A percentile compares a stretch with the other conserved stretches of the same genome.
Conservation (phyloP, 257 asterid species). For the Echium plantagineum region DNA sequence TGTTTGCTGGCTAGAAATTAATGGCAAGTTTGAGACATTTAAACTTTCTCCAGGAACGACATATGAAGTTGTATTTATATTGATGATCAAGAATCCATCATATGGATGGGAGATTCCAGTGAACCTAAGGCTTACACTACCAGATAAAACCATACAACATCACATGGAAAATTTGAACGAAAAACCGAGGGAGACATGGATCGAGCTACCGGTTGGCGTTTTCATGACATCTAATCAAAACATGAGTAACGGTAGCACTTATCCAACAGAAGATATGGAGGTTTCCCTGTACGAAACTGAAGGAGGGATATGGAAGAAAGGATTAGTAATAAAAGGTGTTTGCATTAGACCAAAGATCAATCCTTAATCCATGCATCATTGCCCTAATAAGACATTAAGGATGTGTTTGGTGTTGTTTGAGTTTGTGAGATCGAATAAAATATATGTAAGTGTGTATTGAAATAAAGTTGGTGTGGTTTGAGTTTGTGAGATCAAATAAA, state of each 20-base stretch:
- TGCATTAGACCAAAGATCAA: conserved; percentile 14
- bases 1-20: conserved; percentile 88
- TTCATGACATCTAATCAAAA: conserved; percentile 23
- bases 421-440: no score
- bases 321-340: conserved; percentile 58
- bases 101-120: conserved; percentile 74
- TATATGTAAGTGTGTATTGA: no score
- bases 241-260: neutral
- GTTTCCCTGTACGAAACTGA: conserved; percentile 56
- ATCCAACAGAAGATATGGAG: conserved; percentile 39
- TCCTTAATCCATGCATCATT: no score
- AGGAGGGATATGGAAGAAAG: conserved; percentile 74
- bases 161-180: conserved; percentile 42
- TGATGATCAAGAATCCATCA: conserved; percentile 50
- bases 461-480: no score
- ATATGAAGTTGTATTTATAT: conserved; percentile 50
- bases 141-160: conserved; percentile 55
- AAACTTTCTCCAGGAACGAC: conserved; percentile 45
- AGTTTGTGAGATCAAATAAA: no score
- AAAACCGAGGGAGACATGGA: conserved; percentile 51
- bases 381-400: no score
- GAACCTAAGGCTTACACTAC: conserved; percentile 60
- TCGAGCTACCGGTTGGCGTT: conserved; percentile 69
- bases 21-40: conserved; percentile 48
- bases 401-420: no score